Base-by-base conservation (phyloP, 257 asterid species). In the Petunia secreta region DNA sequence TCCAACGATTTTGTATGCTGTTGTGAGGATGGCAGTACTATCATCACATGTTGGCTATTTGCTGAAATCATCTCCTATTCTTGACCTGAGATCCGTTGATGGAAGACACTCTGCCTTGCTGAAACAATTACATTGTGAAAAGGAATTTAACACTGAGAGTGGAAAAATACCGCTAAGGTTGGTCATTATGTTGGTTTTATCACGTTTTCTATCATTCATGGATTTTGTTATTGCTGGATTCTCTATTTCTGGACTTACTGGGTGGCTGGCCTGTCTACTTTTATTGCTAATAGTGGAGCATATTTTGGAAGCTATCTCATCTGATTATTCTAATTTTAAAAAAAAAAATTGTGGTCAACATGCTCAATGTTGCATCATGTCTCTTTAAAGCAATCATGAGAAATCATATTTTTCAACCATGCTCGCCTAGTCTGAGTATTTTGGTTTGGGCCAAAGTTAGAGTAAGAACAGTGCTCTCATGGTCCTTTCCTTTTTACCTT, bases 161-260 rank as follows among this genome's bases (percentile, higher is more conserved):
- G 91, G 84, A 36, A 89, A 89, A 85, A 77, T 91, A 63, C 98
- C 97, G 75, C 77, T 82, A 82, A 91, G 98, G 98, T 93, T 82
- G 83, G 85, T 63, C 71, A 88, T n/a, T 81, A 91, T 97, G 98
- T 93, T 82, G 83, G 85, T 63, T 75, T 87, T n/a, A 46, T 2
- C 39, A 16, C 58, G 2, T 46, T 46, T 46, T 16, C 41, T 46
- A 69, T 69, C n/a, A 69, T 69, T 69, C 25, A 4, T 46, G 59
- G 16, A 69, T 46, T 25, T 46, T 69, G 9, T 25, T 46, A 46
- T 69, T 69, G 38, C 58, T 46, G 43, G 54, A 46, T 44, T 40
- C 76, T 46, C 76, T 46, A 25, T 46, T 69, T 46, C 11, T 11
- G 16, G 46, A 25, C 76, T 16, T 69, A 69, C 16, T 25, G 39